A percentile compares a stretch with the other conserved stretches of the same genome.
phyloP scores from a whole-genome alignment of 1,284 basidiomycete species.

The Fomitopsis betulina region DNA sequence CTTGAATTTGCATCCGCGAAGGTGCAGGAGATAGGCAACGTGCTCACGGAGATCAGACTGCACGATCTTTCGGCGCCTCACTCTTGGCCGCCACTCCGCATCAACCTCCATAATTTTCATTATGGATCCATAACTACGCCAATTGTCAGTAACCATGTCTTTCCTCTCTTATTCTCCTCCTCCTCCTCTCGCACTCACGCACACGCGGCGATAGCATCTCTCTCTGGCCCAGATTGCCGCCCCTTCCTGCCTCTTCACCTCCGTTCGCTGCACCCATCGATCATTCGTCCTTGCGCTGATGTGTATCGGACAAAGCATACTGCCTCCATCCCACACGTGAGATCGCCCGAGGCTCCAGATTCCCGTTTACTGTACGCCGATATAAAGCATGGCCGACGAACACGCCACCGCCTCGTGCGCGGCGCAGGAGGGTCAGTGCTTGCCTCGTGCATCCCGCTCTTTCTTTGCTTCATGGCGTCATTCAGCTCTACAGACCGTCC shows the following conservation, averaged over 20 bases:
- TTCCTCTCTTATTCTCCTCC: conserved; percentile 1
- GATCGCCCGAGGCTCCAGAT: conserved; percentile 19
- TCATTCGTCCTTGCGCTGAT: conserved; percentile 24
- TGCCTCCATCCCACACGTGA: conserved; percentile 28
- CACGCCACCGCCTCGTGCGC: conserved; percentile 26
- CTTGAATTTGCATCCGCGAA: conserved; percentile 32
- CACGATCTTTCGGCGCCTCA: conserved; percentile 8
- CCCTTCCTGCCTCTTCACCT: conserved; percentile 11
- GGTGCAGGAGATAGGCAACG: conserved; percentile 11
- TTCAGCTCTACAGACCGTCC: conserved; percentile 28
- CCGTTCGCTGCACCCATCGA: conserved; percentile 19
- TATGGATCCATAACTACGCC: conserved; percentile 5
- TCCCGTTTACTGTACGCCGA: conserved; percentile 17
- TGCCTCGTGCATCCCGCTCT: conserved; percentile 27
- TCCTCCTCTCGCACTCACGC: background rate
- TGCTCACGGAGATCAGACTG: conserved; percentile 21
- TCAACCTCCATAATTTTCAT: conserved; percentile 4
- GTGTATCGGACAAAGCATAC: conserved; percentile 24
- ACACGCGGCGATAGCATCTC: conserved; percentile 1
- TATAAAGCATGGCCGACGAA: conserved; percentile 25
- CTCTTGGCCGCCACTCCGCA: conserved; percentile 5
- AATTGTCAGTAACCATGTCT: conserved; percentile 6
- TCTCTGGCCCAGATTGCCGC: conserved; percentile 10
- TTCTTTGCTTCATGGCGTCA: conserved; percentile 31
- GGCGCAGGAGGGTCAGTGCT: conserved; percentile 25